Percentiles rank a stretch among this genome's conserved stretches.
Conservation (phyloP, 495 filamentous ascomycete genomes). For the Xylaria nigripes region DNA sequence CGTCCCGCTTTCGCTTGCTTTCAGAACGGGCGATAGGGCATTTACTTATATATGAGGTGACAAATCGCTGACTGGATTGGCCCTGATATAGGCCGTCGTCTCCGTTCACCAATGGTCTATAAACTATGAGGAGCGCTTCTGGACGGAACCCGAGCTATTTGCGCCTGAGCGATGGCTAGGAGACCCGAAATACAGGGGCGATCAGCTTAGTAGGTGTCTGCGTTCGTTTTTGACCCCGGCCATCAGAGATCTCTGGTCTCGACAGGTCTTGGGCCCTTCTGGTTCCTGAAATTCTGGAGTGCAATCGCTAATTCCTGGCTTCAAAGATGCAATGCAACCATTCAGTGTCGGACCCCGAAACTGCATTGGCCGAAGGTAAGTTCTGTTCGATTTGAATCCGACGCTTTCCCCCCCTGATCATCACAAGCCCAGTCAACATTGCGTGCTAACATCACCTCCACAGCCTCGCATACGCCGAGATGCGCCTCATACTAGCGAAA, state of each 20-base stretch:
- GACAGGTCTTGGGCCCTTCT: too few relatives aligned
- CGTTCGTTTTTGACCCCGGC: too few relatives aligned
- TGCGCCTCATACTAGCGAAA: slow-evolving; percentile 30
- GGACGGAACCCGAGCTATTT: slow-evolving; percentile 37
- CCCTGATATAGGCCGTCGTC: slow-evolving; percentile 26
- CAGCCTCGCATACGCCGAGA: slow-evolving; percentile 38
- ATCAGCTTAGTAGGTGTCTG: slow-evolving; percentile 22
- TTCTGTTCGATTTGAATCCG: too few relatives aligned
- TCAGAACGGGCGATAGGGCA: too few relatives aligned
- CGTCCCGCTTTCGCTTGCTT: too few relatives aligned
- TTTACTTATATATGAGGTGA: neutral
- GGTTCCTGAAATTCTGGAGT: too few relatives aligned
- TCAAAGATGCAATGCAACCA: slow-evolving; percentile 23
- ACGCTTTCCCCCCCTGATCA: too few relatives aligned
- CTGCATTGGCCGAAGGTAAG: slow-evolving; percentile 50
- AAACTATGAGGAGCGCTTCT: slow-evolving; percentile 28
- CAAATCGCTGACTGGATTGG: neutral
- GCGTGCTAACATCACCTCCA: neutral
- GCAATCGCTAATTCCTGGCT: neutral
- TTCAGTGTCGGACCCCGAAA: slow-evolving; percentile 47
- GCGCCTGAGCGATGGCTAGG: slow-evolving; percentile 44
- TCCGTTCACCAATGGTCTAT: slow-evolving; percentile 42
- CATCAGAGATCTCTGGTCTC: neutral
- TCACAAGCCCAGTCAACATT: neutral
- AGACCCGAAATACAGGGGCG: slow-evolving; percentile 29